These are phyloP conservation scores for Aspergillus hiratsukae DNA, from an alignment of 2,329 filamentous ascomycete species.

Conservation along the genomic window DNA sequence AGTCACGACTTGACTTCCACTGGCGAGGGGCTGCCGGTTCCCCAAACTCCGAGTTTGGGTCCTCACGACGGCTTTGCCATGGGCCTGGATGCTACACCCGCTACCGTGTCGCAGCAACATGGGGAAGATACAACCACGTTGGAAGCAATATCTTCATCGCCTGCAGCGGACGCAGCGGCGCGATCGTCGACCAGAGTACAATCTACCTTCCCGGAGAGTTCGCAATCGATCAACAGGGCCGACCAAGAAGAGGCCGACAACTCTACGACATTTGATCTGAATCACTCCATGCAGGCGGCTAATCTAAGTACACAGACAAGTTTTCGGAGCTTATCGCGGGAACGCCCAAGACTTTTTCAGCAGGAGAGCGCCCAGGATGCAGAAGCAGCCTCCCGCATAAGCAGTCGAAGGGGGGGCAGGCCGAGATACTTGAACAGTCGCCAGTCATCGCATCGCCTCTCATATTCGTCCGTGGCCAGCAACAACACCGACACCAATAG, in stretches of 20 bases:
- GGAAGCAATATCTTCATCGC: slow-evolving; percentile 43
- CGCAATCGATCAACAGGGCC: slow-evolving; percentile 14
- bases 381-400: slow-evolving; percentile 17
- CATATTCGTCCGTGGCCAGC: slow-evolving; percentile 52
- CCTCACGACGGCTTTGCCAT: slow-evolving; percentile 12
- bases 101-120: slow-evolving; percentile 15
- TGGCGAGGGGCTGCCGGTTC: slow-evolving; percentile 15
- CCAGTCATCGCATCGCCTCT: slow-evolving; percentile 55
- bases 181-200: slow-evolving; percentile 38
- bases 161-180: slow-evolving; percentile 41
- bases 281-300: slow-evolving; percentile 23
- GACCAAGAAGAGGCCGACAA: slow-evolving; percentile 21
- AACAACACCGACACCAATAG: slow-evolving; percentile 60
- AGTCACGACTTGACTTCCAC: slow-evolving; percentile 14
- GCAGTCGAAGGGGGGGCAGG: slow-evolving; percentile 38
- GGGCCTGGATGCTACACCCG: slow-evolving; percentile 18
- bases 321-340: slow-evolving; percentile 26
- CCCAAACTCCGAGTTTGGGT: slow-evolving; percentile 15
- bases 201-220: slow-evolving; percentile 24
- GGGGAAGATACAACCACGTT: slow-evolving; percentile 35
- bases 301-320: slow-evolving; percentile 22
- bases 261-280: slow-evolving; percentile 17
- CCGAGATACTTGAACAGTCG: slow-evolving; percentile 55
- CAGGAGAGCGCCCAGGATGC: slow-evolving; percentile 24
- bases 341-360: slow-evolving; percentile 21